Conservation (phyloP, 257 asterid genomes). For the Solanum rostratum region DNA sequence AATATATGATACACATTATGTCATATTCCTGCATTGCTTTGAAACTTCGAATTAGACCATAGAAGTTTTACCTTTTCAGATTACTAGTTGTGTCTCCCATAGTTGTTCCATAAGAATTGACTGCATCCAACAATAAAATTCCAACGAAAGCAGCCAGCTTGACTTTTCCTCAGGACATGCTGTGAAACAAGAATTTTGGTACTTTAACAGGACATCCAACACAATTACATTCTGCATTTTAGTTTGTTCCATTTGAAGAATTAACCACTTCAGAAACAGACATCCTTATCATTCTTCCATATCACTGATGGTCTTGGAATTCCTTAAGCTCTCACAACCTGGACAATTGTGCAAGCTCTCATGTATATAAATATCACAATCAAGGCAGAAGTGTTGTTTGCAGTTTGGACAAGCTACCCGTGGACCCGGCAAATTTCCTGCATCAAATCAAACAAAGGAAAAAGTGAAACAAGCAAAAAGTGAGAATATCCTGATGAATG, state of each 20-base stretch:
- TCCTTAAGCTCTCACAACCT: constrained; percentile 82
- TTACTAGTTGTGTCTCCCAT: not conserved
- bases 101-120: not conserved
- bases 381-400: constrained; percentile 77
- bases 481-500: not conserved
- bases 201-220: not conserved
- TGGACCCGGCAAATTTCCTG: constrained; percentile 62
- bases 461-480: not conserved
- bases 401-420: constrained; percentile 83
- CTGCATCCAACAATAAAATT: not conserved
- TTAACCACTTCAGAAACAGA: not conserved
- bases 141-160: not conserved
- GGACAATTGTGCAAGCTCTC: constrained; percentile 99
- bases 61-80: not conserved
- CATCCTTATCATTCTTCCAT: constrained; percentile 14
- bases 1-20: not conserved
- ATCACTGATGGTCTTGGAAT: constrained; percentile 20
- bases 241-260: not conserved
- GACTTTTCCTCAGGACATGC: not conserved
- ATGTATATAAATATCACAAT: constrained; percentile 89
- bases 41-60: not conserved
- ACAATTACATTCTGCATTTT: not conserved
- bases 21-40: not conserved
- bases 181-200: not conserved
- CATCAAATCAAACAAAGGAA: constrained; percentile 1